Evolutionary conservation across 2,329 filamentous ascomycete genomes (phyloP), one percentile per base, ranked within the genome.

Genomic region (Verticillium nubilum): DNA sequence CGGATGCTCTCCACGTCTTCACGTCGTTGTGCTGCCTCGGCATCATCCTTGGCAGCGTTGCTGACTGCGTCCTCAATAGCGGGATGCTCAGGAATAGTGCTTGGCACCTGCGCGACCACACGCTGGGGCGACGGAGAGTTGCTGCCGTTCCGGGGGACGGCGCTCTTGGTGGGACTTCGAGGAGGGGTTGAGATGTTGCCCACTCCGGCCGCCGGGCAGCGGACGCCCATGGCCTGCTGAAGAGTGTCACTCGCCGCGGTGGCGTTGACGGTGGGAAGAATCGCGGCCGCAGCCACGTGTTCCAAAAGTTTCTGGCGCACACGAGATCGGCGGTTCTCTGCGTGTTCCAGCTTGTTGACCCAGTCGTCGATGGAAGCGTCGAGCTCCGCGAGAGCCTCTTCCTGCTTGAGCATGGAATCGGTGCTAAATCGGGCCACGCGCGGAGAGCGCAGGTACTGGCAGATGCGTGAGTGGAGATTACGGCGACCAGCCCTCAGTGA

Each of bases 301-400:
- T 94, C 90, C 3, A 94, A 81, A 13, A 94, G 78, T 78, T 92
- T 94, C 70, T 93, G 89, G 37, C 89, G 84, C 52, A 94, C 86
- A 6, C 88, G 82, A 17, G 86, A 87, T 47, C 90, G 86, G 67
- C 90, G 81, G 69, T 92, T 91, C 72, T 94, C 90, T 10, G 89
- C 88, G 63, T 88, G 83, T 68, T 93, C 90, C n/a, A 93, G 82
- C 75, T 93, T 93, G 66, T 76, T 80, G 55, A 90, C 86, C 87
- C 90, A 93, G 69, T 92, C 89, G 67, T 93, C 90, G 63, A 94
- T 93, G 2, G 87, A 90, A 17, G 81, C 77, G 68, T 94, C 90
- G 6, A 94, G 82, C 70, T 92, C 90, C 1, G 86, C 85, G 12
- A 94, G 79, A 1, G 89, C 88, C 72, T 93, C 90, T 71, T 93